Conservation (phyloP, 192 early-diverging fungal species). For the Gonapodya prolifera region DNA sequence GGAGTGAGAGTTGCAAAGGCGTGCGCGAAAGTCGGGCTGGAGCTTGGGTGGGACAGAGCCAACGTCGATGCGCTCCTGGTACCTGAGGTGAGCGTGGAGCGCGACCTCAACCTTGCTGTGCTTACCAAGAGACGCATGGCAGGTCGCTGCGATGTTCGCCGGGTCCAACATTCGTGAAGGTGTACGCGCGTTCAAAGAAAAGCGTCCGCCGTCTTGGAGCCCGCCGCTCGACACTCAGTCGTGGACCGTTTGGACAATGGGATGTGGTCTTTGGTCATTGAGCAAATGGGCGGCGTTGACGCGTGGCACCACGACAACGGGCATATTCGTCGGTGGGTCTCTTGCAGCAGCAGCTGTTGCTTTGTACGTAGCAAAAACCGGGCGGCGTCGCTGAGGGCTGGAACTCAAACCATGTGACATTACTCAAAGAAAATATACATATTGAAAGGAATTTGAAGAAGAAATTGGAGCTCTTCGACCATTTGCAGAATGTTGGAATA, state of each 20-base stretch:
- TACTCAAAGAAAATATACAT: no score
- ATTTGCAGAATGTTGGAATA: no score
- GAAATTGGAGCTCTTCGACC: no score
- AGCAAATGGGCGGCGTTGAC: no score
- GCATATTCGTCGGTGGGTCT: no score
- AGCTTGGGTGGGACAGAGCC: neutral
- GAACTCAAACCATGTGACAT: no score
- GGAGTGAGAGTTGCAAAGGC: neutral
- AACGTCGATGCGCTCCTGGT: neutral
- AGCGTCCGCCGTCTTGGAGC: neutral
- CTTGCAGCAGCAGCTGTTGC: no score
- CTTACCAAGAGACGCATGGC: neutral
- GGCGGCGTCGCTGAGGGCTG: no score
- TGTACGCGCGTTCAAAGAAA: neutral
- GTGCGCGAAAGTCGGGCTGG: neutral
- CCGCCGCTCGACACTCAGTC: neutral
- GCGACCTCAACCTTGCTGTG: neutral
- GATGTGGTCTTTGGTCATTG: no score
- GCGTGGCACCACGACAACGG: no score
- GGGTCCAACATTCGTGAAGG: neutral
- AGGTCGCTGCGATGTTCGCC: neutral
- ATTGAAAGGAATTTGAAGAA: no score
- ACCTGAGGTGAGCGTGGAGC: neutral
- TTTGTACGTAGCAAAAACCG: no score
- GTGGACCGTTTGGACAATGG: neutral